A percentile compares a stretch with the other conserved stretches of the same genome.
Evolutionary conservation across 2,329 filamentous ascomycete species (phyloP).

Genomic region (Alternaria tenuissima): DNA sequence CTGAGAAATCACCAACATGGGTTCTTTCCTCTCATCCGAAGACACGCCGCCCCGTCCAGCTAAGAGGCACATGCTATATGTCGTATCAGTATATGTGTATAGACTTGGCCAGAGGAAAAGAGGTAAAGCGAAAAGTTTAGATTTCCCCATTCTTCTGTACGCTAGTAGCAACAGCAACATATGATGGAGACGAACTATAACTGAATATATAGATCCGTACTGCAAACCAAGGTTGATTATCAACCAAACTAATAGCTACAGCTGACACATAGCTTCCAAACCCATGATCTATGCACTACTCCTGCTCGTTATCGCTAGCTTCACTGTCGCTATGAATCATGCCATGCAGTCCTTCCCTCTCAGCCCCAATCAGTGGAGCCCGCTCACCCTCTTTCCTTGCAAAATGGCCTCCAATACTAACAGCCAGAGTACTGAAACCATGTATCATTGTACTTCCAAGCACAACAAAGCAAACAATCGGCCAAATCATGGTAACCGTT

Average conservation of each 20-base stretch:
- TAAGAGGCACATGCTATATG: too few relatives aligned
- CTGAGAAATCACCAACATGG: too few relatives aligned
- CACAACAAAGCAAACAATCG: conserved; percentile 63
- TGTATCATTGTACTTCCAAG: conserved; percentile 64
- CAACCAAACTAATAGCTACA: neutral
- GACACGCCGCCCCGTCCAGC: too few relatives aligned
- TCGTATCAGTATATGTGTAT: too few relatives aligned
- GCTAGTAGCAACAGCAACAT: neutral
- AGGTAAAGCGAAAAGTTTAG: neutral
- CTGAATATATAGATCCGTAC: neutral
- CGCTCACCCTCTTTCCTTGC: conserved; percentile 56
- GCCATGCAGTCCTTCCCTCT: conserved; percentile 59
- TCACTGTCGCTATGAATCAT: conserved; percentile 58
- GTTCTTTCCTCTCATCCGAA: too few relatives aligned
- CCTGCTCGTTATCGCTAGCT: conserved; percentile 7
- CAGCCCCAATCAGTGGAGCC: conserved; percentile 59
- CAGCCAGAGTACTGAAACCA: conserved; percentile 60
- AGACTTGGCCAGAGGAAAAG: too few relatives aligned
- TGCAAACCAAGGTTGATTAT: neutral
- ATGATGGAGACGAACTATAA: neutral
- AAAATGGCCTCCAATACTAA: conserved; percentile 61
- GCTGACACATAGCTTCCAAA: neutral
- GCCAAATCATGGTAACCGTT: conserved; percentile 61
- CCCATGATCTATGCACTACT: neutral
- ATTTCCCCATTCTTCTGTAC: neutral